Base-by-base conservation (phyloP, 2,329 filamentous ascomycete species). In the Thermomyces lanuginosus region DNA sequence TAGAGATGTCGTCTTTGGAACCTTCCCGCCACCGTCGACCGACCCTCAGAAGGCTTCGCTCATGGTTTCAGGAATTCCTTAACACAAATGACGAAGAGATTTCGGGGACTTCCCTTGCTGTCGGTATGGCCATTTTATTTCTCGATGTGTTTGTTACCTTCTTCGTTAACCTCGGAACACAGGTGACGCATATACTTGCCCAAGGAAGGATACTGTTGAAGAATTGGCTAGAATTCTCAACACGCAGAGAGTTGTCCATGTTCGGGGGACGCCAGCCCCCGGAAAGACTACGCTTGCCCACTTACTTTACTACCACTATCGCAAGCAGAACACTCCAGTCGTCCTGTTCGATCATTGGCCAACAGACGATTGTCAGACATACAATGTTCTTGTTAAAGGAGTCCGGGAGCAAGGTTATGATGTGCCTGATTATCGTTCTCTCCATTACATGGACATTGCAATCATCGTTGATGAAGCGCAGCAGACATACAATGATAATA, bases 391-490 rank as follows among this genome's bases (percentile, higher is more conserved):
- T 9, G n/a, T 22, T 28, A 9, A 20, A 8, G 18, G 15, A 14
- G 19, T 11, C 13, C 20, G 17, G 16, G 26, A 13, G 14, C n/a
- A 6, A 14, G 26, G 19, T 22, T 21, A 22, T 12, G 17, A 8
- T 28, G 23, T 25, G 21, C 12, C 17, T 11, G 17, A 12, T 25
- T 12, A 9, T 7, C 9, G 15, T 22, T 16, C 6, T 29, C 19
- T 17, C 13, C 8, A 15, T 22, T 22, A 31, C 14, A 13, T 12
- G 11, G 26, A 34, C 26, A 18, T 31, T 16, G 24, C 24, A 9
- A 32, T 28, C 15, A 29, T 34, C 8, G 19, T 34, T n/a, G 32
- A 34, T 15, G 32, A 34, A 20, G 32, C 24, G 11, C 32, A 34
- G 21, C 22, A 17, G n/a, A 19, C 32, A 19, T 32, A 26, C 25